These are phyloP conservation scores for Blastomyces percursus DNA, from an alignment of 2,329 filamentous ascomycete species.

Conservation along the genomic window DNA sequence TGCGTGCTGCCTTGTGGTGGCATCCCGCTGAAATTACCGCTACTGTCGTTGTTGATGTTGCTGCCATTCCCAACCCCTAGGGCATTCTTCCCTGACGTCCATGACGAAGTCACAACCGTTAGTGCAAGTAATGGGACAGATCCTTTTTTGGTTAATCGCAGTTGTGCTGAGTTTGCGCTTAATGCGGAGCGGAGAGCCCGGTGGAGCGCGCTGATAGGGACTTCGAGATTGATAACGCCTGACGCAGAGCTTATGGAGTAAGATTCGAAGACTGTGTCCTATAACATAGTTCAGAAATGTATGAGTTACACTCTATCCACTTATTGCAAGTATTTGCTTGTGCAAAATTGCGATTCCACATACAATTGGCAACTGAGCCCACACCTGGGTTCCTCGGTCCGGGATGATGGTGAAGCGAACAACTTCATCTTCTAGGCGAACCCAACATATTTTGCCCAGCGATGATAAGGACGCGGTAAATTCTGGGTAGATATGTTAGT, in stretches of 20 bases:
- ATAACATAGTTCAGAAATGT: conserved; percentile 7
- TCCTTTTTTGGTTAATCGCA: conserved; percentile 89
- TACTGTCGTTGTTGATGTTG: background rate
- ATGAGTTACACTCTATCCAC: background rate
- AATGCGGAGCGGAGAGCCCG: conserved; percentile 84
- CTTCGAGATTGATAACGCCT: conserved; percentile 93
- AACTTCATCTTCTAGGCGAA: conserved; percentile 75
- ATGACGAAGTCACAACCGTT: conserved; percentile 61
- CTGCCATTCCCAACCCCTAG: conserved; percentile 35
- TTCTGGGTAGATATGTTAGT: conserved; percentile 33
- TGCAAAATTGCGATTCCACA: conserved; percentile 11
- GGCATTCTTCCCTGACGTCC: conserved; percentile 42
- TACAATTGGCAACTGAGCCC: conserved; percentile 57
- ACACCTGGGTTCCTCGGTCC: conserved; percentile 89
- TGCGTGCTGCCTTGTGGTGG: conserved; percentile 10
- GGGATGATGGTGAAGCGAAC: conserved; percentile 94
- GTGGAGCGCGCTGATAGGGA: conserved; percentile 77
- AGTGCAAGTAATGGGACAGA: conserved; percentile 76
- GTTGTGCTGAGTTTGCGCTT: conserved; percentile 66
- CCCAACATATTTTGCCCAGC: conserved; percentile 75
- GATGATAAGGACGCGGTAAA: conserved; percentile 53
- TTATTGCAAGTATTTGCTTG: background rate
- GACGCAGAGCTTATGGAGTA: conserved; percentile 82
- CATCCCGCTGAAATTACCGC: background rate
- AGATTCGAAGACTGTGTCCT: conserved; percentile 80